Evolutionary conservation across 176 grass and related monocot genomes (phyloP), one percentile per base, ranked within the genome.

Genomic region (Carex myosuroides): DNA sequence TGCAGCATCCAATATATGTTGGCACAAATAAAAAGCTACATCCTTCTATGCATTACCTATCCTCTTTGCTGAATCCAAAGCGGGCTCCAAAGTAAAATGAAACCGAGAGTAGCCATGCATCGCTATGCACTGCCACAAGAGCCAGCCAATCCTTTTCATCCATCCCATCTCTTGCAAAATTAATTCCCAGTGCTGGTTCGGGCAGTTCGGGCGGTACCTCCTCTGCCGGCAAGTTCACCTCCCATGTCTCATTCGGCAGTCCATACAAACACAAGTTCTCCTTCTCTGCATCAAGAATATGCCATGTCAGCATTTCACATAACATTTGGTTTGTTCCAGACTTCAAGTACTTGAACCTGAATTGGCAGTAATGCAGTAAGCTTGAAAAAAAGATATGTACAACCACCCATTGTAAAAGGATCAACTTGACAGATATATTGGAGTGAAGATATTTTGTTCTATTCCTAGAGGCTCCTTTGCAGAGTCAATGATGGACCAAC

Each of bases 121-220:
- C 94, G 60, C 94, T 97, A 65, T 97, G 94, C 70, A 97, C 94
- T 0, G 92, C 94, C 50, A 97, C 94, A 80, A 97, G 92, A 56
- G 92, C 91, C 65, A 94, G 57, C 94, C 94, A 97, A 69, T 97
- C 94, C 63, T 97, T 97, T 77, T 94, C 94, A 73, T 94, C 92
- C 94, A 97, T 97, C 0, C 94, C 94, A 17, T 97, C 94, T 29
- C 94, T 87, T 21, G 94, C 94, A 94, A 97, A 97, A 89, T 97
- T 97, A 83, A 97, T 97, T 54, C 94, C 94, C 32, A 97, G 87
- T 61, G 94, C 94, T 56, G 94, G 94, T 65, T 97, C 94, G 81
- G 94, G 94, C 79, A 97, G 90, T 80, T 97, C 94, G n/a, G 94
- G 94, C 59, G 94, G 94, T 67, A 97, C 94, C 74, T 97, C 94